Conservation (phyloP, 768 basidiomycete genomes). For the Zangia roseola region DNA sequence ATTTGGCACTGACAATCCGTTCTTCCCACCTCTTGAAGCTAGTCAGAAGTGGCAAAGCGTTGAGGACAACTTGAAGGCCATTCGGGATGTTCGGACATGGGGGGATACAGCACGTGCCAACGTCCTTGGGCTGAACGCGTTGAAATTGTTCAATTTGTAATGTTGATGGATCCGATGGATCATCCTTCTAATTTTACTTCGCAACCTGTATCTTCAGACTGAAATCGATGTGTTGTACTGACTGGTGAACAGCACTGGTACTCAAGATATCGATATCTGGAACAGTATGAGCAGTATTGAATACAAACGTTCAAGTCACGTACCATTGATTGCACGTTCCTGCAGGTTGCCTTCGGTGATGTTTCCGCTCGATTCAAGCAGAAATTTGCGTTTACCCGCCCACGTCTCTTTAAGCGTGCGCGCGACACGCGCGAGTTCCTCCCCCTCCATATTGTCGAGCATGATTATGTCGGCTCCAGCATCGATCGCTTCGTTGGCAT, state of each 20-base stretch:
- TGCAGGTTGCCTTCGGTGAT: constrained; percentile 87
- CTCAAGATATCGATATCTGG: constrained; percentile 93
- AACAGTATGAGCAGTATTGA: constrained; percentile 1
- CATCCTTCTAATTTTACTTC: constrained; percentile 25
- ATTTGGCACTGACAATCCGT: constrained; percentile 89
- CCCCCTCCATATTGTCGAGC: constrained; percentile 91
- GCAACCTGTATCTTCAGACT: constrained; percentile 91
- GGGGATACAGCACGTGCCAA: constrained; percentile 54
- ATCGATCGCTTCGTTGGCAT: constrained; percentile 95
- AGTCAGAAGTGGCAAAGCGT: constrained; percentile 82
- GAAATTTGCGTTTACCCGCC: constrained; percentile 77
- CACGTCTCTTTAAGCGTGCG: constrained; percentile 73
- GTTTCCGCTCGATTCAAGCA: constrained; percentile 93
- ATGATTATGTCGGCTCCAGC: constrained; percentile 95
- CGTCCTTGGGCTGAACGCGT: constrained; percentile 72
- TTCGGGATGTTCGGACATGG: constrained; percentile 42
- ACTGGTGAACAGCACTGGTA: constrained; percentile 88
- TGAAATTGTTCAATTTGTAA: constrained; percentile 61
- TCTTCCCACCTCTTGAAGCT: constrained; percentile 77
- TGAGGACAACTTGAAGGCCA: constrained; percentile 81
- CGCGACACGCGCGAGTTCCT: constrained; percentile 65
- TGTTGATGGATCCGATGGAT: constrained; percentile 14
- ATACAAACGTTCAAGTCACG: constrained; percentile 16
- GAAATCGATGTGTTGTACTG: constrained; percentile 93
- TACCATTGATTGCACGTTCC: constrained; percentile 80